A percentile compares a stretch with the other conserved stretches of the same genome.
Conservation (phyloP, 2,329 filamentous ascomycete genomes). For the Colletotrichum limetticola region DNA sequence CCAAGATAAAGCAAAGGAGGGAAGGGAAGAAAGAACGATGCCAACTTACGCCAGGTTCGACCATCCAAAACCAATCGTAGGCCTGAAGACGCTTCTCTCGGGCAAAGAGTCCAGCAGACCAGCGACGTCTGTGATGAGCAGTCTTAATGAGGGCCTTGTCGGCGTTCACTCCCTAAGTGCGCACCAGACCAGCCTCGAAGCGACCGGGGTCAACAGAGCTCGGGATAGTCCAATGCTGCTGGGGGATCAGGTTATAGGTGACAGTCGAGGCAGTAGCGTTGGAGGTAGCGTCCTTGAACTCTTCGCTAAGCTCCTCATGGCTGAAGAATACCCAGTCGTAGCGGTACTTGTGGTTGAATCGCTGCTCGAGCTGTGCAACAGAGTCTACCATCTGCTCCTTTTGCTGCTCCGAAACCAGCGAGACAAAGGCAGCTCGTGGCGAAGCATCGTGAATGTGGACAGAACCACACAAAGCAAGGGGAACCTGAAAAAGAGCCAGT, state of each 20-base stretch:
- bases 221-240: slow-evolving; percentile 81
- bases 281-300: slow-evolving; percentile 77
- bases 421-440: slow-evolving; percentile 63
- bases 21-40: neutral
- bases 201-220: slow-evolving; percentile 76
- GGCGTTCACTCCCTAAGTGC: slow-evolving; percentile 72
- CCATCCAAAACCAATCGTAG: slow-evolving; percentile 70
- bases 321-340: slow-evolving; percentile 94
- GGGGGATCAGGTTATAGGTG: slow-evolving; percentile 77
- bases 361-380: slow-evolving; percentile 68
- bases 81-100: slow-evolving; percentile 75
- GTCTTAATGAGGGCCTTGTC: slow-evolving; percentile 67
- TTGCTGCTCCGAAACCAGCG: slow-evolving; percentile 79
- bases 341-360: slow-evolving; percentile 83
- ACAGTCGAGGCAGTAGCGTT: slow-evolving; percentile 78
- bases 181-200: slow-evolving; percentile 72
- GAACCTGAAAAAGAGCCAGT: neutral
- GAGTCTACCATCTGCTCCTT: slow-evolving; percentile 73
- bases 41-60: slow-evolving; percentile 67
- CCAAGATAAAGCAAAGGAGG: neutral
- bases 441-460: slow-evolving; percentile 8
- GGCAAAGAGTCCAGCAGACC: slow-evolving; percentile 87
- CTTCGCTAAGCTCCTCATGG: slow-evolving; percentile 79
- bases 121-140: slow-evolving; percentile 82
- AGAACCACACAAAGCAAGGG: neutral